Evolutionary conservation across 345 rosid species (phyloP).

Genomic region (Kernera saxatilis): DNA sequence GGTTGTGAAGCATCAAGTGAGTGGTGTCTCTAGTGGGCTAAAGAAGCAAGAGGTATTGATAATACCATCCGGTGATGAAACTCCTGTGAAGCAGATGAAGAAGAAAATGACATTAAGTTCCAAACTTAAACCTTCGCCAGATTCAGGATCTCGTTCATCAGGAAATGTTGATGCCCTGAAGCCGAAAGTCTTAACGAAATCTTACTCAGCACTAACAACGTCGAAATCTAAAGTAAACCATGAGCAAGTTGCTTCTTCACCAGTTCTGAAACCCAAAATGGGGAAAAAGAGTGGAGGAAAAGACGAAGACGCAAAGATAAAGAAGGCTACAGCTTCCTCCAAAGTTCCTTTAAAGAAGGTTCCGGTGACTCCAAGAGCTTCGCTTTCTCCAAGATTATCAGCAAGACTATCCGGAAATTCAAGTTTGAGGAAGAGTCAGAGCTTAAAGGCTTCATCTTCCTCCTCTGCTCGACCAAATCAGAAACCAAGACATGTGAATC

Average conservation of each 20-base stretch:
- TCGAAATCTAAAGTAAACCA: constrained; percentile 6
- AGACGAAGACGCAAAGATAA: constrained; percentile 24
- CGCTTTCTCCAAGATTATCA: constrained; percentile 34
- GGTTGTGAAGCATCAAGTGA: constrained; percentile 14
- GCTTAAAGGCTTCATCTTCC: constrained; percentile 33
- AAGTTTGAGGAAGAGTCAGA: constrained; percentile 38
- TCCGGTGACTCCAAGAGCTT: constrained; percentile 34
- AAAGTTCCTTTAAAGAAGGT: constrained; percentile 36
- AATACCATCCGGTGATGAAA: constrained; percentile 15
- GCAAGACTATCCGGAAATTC: constrained; percentile 33
- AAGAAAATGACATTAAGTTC: constrained; percentile 22
- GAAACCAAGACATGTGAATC: constrained; percentile 17
- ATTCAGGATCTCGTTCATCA: constrained; percentile 17
- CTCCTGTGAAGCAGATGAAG: constrained; percentile 21
- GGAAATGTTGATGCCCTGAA: constrained; percentile 15
- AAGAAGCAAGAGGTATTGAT: constrained; percentile 17
- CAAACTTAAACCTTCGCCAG: constrained; percentile 21
- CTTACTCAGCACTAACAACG: constrained; percentile 15
- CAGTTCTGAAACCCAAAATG: constrained; percentile 5
- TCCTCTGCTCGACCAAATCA: constrained; percentile 36
- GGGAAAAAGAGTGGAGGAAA: constrained; percentile 10
- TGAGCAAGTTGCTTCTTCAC: constrained; percentile 9
- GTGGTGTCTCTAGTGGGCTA: not conserved
- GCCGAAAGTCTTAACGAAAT: constrained; percentile 27
- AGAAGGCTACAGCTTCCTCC: constrained; percentile 23